Base-by-base conservation (phyloP, 2,329 filamentous ascomycete species). In the Apiospora marii region DNA sequence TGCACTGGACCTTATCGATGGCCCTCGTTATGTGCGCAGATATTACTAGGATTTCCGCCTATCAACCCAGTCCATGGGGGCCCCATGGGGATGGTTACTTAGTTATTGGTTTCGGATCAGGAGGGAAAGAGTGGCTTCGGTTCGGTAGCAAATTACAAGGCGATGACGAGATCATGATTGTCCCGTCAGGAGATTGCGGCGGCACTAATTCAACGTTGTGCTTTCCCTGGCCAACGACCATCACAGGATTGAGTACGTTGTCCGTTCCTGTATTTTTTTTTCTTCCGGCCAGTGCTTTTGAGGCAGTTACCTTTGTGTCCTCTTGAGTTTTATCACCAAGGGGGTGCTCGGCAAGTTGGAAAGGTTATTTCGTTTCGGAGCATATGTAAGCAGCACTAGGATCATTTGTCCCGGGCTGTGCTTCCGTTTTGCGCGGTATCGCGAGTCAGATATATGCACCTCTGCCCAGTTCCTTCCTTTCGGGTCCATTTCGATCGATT, bases 91-190 rank as follows among this genome's bases (percentile, higher is more conserved):
- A 64, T 12, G 34, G 34, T 13, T 41, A 19, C 22, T 14, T 61
- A 4, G 53, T n/a, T 37, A 8, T 30, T 3, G 22, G 19, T 30
- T 58, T 58, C 16, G 30, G 53, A 37, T 61, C 53, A 61, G 53
- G 10, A 37, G 22, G 8, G 53, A n/a, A 64, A 41, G 34, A n/a
- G 58, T 22, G 22, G 30, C 34, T 34, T 10, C 12, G 53, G 16
- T 34, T 41, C 53, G 30, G 58, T n/a, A 41, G 30, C 22, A 34
- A 41, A 64, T 41, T 64, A n/a, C 58, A n/a, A 41, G 8, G 22
- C 19, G 19, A 64, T 64, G 34, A 41, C 58, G 58, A 64, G 30
- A 41, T 64, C 34, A 64, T 64, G 58, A 64, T 64, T 64, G 53
- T 61, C 22, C 34, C 14, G 19, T 61, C 53, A 61, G 53, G 53